Base-by-base conservation (phyloP, 768 basidiomycete genomes). In the Lyophyllum shimeji region DNA sequence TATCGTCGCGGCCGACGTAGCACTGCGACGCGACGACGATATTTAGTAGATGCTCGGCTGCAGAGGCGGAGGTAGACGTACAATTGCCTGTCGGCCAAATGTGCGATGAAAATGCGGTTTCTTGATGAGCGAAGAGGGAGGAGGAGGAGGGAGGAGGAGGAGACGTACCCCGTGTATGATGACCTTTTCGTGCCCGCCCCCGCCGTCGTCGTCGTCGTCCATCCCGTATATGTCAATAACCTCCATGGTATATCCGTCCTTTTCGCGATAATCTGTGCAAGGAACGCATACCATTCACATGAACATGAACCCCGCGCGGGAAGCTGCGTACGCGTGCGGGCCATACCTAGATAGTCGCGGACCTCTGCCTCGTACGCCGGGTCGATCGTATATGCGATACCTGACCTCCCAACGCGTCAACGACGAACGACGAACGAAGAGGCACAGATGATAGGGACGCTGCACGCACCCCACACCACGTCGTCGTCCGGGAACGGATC, bases 231-330 rank as follows among this genome's bases (percentile, higher is more conserved):
- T 78, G 56, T 94, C 84, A 11, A 95, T 67, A 0, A 77, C 81
- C 61, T 95, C 90, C 67, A 89, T 74, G 8, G 93, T 93, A 72
- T 97, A 98, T 20, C 95, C 95, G 63, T 95, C 93, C 90, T 93
- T 92, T 76, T 95, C 93, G 56, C 93, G 79, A 66, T 91, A 85
- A 64, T 95, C 93, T 89, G n/a, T n/a, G n/a, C n/a, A n/a, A n/a
- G n/a, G n/a, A n/a, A n/a, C n/a, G n/a, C n/a, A n/a, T n/a, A n/a
- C n/a, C n/a, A n/a, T n/a, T n/a, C n/a, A n/a, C n/a, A n/a, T n/a
- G n/a, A n/a, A 31, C 18, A 37, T 17, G 53, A 43, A 18, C n/a
- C n/a, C n/a, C n/a, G n/a, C n/a, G n/a, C n/a, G n/a, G n/a, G n/a
- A n/a, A n/a, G n/a, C n/a, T n/a, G n/a, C n/a, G n/a, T n/a, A n/a